Conservation (phyloP, 352 stramenopile genomes). For the Phytophthora cryptogea region DNA sequence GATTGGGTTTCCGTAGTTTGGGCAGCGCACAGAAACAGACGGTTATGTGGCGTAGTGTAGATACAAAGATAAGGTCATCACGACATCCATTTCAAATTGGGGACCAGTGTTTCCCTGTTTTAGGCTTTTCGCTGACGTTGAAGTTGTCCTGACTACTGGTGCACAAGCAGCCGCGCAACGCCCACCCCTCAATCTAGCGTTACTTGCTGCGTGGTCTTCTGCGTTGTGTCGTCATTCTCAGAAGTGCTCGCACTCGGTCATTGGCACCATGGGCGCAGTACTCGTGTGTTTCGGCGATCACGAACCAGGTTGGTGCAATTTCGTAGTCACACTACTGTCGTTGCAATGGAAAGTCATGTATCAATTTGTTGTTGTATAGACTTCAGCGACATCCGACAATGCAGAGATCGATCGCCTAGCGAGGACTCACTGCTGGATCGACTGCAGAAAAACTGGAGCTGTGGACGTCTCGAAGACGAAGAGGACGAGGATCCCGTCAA, state of each 20-base stretch:
- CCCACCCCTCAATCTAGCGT: conserved; percentile 27
- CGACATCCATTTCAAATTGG: no score
- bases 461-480: conserved; percentile 18
- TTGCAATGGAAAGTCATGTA: conserved; percentile 1
- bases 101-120: conserved; percentile 14
- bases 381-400: conserved; percentile 18
- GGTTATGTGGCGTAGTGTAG: background rate
- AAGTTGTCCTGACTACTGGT: conserved; percentile 32
- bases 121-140: conserved; percentile 18
- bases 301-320: conserved; percentile 18
- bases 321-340: background rate
- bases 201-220: background rate
- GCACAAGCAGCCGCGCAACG: conserved; percentile 3
- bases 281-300: conserved; percentile 55
- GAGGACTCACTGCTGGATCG: conserved; percentile 53
- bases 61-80: background rate
- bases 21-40: background rate
- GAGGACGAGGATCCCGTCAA: conserved; percentile 33
- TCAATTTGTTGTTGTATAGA: conserved; percentile 1
- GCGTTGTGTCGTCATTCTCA: conserved; percentile 11
- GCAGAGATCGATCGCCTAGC: conserved; percentile 11
- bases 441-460: conserved; percentile 60
- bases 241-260: conserved; percentile 23
- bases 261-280: conserved; percentile 54
- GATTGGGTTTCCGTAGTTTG: conserved; percentile 12